Evolutionary conservation across 768 basidiomycete genomes (phyloP).

Genomic region (Amyloporia xantha): DNA sequence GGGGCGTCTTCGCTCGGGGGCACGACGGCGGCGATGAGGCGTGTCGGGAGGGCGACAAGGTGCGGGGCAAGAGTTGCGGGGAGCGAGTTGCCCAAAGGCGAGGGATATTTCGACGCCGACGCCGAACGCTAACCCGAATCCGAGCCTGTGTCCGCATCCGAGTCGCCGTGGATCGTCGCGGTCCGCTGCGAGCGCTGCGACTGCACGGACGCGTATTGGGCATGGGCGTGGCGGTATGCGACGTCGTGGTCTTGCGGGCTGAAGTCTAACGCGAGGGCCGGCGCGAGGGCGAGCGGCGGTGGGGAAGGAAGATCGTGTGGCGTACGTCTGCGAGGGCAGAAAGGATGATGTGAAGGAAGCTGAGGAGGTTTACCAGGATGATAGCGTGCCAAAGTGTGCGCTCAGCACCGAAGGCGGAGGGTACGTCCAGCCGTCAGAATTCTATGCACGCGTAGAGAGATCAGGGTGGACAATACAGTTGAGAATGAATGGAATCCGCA

Average conservation of each 20-base stretch:
- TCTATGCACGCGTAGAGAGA: slow-evolving; percentile 34
- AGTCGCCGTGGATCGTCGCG: background rate
- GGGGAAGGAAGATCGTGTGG: slow-evolving; percentile 21
- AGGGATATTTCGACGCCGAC: no score
- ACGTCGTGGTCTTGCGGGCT: background rate
- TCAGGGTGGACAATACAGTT: background rate
- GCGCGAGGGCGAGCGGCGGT: slow-evolving; percentile 12
- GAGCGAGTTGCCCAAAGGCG: slow-evolving; percentile 1
- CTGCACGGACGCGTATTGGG: no score
- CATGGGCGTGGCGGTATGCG: no score
- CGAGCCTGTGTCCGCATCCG: background rate
- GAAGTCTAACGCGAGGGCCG: slow-evolving; percentile 8
- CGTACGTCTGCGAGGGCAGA: slow-evolving; percentile 40
- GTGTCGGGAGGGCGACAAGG: slow-evolving; percentile 55
- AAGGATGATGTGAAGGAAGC: slow-evolving; percentile 68
- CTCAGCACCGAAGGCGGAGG: slow-evolving; percentile 68
- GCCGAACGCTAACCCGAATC: slow-evolving; percentile 1
- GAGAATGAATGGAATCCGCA: slow-evolving; percentile 55
- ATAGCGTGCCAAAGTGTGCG: slow-evolving; percentile 75
- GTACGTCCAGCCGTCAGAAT: slow-evolving; percentile 70
- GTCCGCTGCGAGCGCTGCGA: background rate
- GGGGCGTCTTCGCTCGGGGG: slow-evolving; percentile 55
- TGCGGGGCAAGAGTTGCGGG: slow-evolving; percentile 27
- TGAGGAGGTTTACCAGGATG: slow-evolving; percentile 77
- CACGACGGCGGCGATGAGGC: slow-evolving; percentile 64